These are phyloP conservation scores for Ceratocystis cubensis DNA, from an alignment of 2,329 filamentous ascomycete species.

Conservation along the genomic window DNA sequence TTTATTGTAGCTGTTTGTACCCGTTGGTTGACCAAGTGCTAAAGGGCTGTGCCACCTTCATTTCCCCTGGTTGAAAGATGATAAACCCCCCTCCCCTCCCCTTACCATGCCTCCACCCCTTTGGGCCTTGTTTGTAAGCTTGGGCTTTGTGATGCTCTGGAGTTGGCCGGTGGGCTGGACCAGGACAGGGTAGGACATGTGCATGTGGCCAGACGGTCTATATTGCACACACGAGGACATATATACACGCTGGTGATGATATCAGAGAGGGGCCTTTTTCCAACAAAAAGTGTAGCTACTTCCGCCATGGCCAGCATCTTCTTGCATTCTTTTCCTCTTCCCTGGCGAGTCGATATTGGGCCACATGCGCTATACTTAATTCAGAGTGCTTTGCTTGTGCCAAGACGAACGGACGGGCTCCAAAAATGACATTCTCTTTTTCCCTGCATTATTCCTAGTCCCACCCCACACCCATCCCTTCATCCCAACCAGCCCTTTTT, in stretches of 20 bases:
- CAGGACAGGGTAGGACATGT: not conserved
- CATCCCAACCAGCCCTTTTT: not conserved
- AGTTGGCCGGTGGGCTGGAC: not conserved
- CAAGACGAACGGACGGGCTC: slow-evolving; percentile 6
- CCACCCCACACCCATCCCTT: not conserved
- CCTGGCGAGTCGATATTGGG: not conserved
- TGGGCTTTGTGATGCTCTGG: not conserved
- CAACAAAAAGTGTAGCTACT: not conserved
- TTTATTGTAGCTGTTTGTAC: slow-evolving; percentile 3
- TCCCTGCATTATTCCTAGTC: not conserved
- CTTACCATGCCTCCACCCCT: not conserved
- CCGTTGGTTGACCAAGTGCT: not conserved
- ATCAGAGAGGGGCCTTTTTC: not conserved
- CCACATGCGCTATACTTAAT: not conserved
- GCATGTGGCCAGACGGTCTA: not conserved
- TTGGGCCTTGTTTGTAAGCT: not conserved
- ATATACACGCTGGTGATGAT: not conserved
- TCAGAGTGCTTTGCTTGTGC: not conserved
- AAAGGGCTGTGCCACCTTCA: slow-evolving; percentile 8
- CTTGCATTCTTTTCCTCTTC: not conserved
- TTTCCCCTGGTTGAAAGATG: slow-evolving; percentile 4
- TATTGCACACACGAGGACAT: not conserved
- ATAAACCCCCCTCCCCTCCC: not conserved
- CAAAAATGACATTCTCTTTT: slow-evolving; percentile 3
- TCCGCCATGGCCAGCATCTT: not conserved